phyloP scores from a whole-genome alignment of 768 basidiomycete species.

The Dendrothele bispora region DNA sequence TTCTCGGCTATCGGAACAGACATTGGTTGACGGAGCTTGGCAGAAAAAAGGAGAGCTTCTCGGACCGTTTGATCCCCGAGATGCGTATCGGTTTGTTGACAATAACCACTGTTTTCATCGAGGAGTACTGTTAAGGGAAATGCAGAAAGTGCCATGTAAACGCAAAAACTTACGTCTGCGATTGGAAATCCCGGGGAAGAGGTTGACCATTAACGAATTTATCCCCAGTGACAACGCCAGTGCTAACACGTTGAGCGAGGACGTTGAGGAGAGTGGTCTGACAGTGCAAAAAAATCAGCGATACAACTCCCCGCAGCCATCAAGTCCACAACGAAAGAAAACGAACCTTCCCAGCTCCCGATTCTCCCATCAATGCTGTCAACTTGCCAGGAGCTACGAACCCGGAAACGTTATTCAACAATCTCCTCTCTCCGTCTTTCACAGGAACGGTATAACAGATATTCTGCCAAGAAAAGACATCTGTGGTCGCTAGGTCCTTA shows the following conservation, averaged over 20 bases:
- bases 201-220: conserved; percentile 54
- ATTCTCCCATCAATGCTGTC: conserved; percentile 75
- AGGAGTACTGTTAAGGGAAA: not conserved
- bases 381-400: conserved; percentile 81
- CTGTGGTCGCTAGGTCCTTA: conserved; percentile 42
- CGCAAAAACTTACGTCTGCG: conserved; percentile 47
- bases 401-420: conserved; percentile 75
- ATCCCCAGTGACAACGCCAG: conserved; percentile 51
- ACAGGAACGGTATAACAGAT: conserved; percentile 66
- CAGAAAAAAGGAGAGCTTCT: conserved; percentile 80
- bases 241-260: conserved; percentile 47
- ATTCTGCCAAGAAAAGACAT: conserved; percentile 81
- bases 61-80: conserved; percentile 73
- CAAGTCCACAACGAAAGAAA: conserved; percentile 51
- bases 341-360: conserved; percentile 46
- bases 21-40: conserved; percentile 72
- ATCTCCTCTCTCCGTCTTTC: conserved; percentile 40
- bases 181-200: conserved; percentile 56
- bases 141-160: not conserved
- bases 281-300: not conserved
- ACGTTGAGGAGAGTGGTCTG: conserved; percentile 64
- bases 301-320: conserved; percentile 31
- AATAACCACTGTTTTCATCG: conserved; percentile 61
- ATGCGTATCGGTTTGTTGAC: conserved; percentile 86
- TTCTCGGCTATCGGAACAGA: conserved; percentile 68